Evolutionary conservation across 2,329 filamentous ascomycete genomes (phyloP), one percentile per base, ranked within the genome.

Genomic region (Beauveria bassiana): DNA sequence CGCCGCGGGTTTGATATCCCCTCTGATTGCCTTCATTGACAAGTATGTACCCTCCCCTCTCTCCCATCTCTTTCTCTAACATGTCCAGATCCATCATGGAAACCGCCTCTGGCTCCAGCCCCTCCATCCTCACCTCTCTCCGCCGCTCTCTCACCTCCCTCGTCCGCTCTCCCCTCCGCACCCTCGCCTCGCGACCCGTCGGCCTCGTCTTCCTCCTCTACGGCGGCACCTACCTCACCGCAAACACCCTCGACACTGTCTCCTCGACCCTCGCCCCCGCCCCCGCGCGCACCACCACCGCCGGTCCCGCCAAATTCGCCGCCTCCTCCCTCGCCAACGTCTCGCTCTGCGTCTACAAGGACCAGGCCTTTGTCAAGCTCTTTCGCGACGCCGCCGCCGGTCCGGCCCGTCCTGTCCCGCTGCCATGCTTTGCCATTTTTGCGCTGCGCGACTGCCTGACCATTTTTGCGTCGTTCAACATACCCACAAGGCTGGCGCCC

Each of bases 381-480:
- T 96, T 96, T 72, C 90, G 90, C 14, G 85, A 88, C 0, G 75
- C 78, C 0, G 79, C 73, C 61, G 75, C 70, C 26, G 72, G 26
- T 18, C 34, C 77, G 0, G 72, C 77, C 1, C 78, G 81, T 18
- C 75, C 80, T 28, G 88, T 96, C 0, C 86, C 90, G 0, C 74
- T 85, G 38, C 79, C 88, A 1, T 90, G 87, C 9, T 95, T 92
- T 74, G 78, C 81, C 1, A 84, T 96, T 62, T 97, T 96, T 78
- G 86, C 90, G 3, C 71, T 88, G 61, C 86, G 93, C 68, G 93
- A 97, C 76, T 91, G 88, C 74, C 77, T 96, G 64, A 96, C 93
- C 57, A 92, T 96, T 68, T 96, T 96, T 73, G 91, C 91, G 5
- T 90, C 86, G 14, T 98, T 97, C 81, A 97, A 97, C 71, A 78